phyloP scores from a whole-genome alignment of 108 stramenopile genomes.

The Cyclotella choctawhatcheeana region DNA sequence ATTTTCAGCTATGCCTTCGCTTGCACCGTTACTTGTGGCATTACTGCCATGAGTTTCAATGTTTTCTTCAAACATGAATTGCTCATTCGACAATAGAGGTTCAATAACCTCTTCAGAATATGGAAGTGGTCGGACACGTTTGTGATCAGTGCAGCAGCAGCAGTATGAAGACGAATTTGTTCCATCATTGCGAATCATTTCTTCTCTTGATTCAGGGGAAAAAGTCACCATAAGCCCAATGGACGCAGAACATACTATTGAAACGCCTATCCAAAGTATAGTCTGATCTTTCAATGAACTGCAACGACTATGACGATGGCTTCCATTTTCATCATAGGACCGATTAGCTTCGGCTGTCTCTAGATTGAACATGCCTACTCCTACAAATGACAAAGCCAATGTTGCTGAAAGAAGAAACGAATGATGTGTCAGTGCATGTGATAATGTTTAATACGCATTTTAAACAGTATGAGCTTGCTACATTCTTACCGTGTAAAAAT shows the following conservation, averaged over 20 bases:
- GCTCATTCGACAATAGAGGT: slow-evolving; percentile 10
- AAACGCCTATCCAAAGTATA: slow-evolving; percentile 59
- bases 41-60: too few species aligned
- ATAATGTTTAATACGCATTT: too few species aligned
- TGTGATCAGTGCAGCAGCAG: slow-evolving; percentile 13
- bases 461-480: too few species aligned
- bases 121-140: background rate
- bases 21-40: too few species aligned
- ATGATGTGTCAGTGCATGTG: too few species aligned
- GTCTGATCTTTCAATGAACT: slow-evolving; percentile 43
- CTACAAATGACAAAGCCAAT: slow-evolving; percentile 41
- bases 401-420: slow-evolving; percentile 23
- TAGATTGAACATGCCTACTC: slow-evolving; percentile 41
- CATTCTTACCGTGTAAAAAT: slow-evolving; percentile 41
- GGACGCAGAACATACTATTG: slow-evolving; percentile 50
- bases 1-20: background rate
- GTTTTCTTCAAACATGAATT: background rate
- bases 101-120: background rate
- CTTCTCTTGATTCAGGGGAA: slow-evolving; percentile 46
- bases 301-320: slow-evolving; percentile 17
- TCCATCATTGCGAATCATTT: background rate
- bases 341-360: slow-evolving; percentile 22
- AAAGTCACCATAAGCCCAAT: slow-evolving; percentile 69
- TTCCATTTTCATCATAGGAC: slow-evolving; percentile 19
- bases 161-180: background rate